Conservation (phyloP, 2,329 filamentous ascomycete genomes). For the Talaromyces sp. region DNA sequence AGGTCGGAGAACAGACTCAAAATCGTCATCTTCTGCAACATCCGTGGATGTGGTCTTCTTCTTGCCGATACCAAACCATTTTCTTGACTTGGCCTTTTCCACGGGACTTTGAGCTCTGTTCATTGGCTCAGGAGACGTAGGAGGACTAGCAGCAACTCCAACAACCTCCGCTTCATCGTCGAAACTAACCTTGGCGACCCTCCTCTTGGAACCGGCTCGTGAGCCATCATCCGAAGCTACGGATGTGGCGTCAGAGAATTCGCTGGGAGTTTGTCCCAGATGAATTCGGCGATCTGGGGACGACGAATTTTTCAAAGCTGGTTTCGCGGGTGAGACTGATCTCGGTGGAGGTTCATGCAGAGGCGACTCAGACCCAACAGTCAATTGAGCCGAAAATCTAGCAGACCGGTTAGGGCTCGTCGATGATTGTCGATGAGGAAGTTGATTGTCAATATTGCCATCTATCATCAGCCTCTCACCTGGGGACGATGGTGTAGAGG, state of each 20-base stretch:
- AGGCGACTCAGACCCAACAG: slow-evolving; percentile 44
- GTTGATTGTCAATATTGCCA: not conserved
- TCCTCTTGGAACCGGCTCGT: slow-evolving; percentile 45
- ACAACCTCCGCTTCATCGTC: slow-evolving; percentile 52
- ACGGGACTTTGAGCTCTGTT: slow-evolving; percentile 31
- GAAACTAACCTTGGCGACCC: slow-evolving; percentile 62
- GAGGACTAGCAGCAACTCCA: slow-evolving; percentile 39
- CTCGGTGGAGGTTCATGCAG: slow-evolving; percentile 56
- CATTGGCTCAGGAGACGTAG: slow-evolving; percentile 36
- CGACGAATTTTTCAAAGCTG: slow-evolving; percentile 55
- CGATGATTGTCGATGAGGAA: slow-evolving; percentile 9
- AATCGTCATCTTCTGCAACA: slow-evolving; percentile 43
- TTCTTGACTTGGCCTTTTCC: slow-evolving; percentile 27
- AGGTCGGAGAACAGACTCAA: slow-evolving; percentile 54
- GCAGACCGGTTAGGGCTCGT: slow-evolving; percentile 51
- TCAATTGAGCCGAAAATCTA: slow-evolving; percentile 52
- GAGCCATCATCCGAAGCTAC: slow-evolving; percentile 41
- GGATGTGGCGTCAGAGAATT: slow-evolving; percentile 54
- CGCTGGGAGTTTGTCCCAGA: slow-evolving; percentile 41
- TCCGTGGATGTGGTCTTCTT: slow-evolving; percentile 26
- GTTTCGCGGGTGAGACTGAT: slow-evolving; percentile 58
- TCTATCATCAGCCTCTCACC: slow-evolving; percentile 7
- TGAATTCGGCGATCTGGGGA: slow-evolving; percentile 30
- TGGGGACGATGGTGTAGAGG: slow-evolving; percentile 13
- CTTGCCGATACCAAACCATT: slow-evolving; percentile 35